These are phyloP conservation scores for Aspergillus affinis DNA, from an alignment of 495 filamentous ascomycete genomes.

Conservation along the genomic window DNA sequence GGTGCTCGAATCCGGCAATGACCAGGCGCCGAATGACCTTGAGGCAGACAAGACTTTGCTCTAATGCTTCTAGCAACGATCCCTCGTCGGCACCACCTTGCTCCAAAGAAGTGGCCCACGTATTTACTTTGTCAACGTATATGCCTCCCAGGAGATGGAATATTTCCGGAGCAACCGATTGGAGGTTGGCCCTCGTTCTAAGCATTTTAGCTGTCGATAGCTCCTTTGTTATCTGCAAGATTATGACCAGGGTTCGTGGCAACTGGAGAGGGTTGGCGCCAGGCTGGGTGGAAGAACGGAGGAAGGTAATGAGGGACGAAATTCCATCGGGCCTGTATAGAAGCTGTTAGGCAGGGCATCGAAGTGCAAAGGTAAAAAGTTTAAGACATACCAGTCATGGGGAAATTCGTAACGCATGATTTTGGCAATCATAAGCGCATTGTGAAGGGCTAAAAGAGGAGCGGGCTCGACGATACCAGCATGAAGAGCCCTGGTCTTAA, in stretches of 20 bases:
- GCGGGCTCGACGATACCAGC: constrained; percentile 73
- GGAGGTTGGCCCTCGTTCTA: constrained; percentile 67
- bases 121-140: constrained; percentile 70
- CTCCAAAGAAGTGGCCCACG: constrained; percentile 65
- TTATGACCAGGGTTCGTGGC: constrained; percentile 68
- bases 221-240: constrained; percentile 88
- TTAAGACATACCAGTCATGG: constrained; percentile 61
- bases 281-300: constrained; percentile 51
- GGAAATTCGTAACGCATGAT: constrained; percentile 88
- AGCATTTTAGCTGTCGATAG: constrained; percentile 74
- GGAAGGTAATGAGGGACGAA: constrained; percentile 54
- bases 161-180: constrained; percentile 74
- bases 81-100: constrained; percentile 56
- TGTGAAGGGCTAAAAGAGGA: constrained; percentile 73
- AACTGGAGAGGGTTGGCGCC: constrained; percentile 55
- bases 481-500: constrained; percentile 70
- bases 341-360: constrained; percentile 12
- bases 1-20: constrained; percentile 78
- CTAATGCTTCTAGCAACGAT: constrained; percentile 58
- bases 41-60: constrained; percentile 73
- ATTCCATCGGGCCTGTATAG: constrained; percentile 50
- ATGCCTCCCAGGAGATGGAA: constrained; percentile 72
- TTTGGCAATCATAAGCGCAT: constrained; percentile 83
- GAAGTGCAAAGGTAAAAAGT: background rate
- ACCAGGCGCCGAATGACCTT: constrained; percentile 80